These are phyloP conservation scores for Tolypocladium amazonense DNA, from an alignment of 2,329 filamentous ascomycete genomes.

Conservation along the genomic window DNA sequence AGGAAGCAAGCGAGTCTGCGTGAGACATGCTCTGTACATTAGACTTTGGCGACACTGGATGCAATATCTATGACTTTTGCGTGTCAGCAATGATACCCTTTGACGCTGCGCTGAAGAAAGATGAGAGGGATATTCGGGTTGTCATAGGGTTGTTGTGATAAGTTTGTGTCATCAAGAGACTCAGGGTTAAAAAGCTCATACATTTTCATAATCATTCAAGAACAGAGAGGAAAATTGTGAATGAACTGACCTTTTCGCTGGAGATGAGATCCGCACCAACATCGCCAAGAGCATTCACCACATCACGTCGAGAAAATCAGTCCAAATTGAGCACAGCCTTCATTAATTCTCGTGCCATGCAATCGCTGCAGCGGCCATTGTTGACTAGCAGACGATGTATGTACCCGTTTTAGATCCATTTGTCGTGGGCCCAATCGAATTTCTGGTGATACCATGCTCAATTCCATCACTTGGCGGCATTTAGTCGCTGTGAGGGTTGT, in stretches of 20 bases:
- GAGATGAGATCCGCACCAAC: neutral
- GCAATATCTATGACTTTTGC: conserved; percentile 6
- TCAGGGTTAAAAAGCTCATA: conserved; percentile 62
- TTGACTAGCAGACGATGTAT: conserved; percentile 39
- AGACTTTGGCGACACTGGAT: too few relatives aligned
- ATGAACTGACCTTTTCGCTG: conserved; percentile 33
- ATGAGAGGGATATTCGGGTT: conserved; percentile 15
- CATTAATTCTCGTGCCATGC: conserved; percentile 19
- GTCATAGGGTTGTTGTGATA: conserved; percentile 49
- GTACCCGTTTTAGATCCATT: conserved; percentile 28
- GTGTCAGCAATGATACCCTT: conserved; percentile 29
- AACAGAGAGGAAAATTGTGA: conserved; percentile 7
- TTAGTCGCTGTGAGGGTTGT: conserved; percentile 39
- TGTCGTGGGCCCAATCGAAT: conserved; percentile 34
- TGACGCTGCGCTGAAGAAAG: conserved; percentile 9
- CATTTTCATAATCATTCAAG: conserved; percentile 45
- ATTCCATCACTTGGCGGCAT: conserved; percentile 27
- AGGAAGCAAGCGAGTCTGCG: conserved; percentile 1
- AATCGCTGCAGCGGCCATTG: conserved; percentile 22
- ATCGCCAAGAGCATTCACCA: neutral
- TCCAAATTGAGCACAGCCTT: conserved; percentile 11
- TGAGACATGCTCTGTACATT: neutral
- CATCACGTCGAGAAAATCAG: neutral
- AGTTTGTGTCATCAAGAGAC: conserved; percentile 42
- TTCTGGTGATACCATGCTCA: conserved; percentile 26